phyloP scores from a whole-genome alignment of 352 stramenopile species.

The Globisporangium nagaii region DNA sequence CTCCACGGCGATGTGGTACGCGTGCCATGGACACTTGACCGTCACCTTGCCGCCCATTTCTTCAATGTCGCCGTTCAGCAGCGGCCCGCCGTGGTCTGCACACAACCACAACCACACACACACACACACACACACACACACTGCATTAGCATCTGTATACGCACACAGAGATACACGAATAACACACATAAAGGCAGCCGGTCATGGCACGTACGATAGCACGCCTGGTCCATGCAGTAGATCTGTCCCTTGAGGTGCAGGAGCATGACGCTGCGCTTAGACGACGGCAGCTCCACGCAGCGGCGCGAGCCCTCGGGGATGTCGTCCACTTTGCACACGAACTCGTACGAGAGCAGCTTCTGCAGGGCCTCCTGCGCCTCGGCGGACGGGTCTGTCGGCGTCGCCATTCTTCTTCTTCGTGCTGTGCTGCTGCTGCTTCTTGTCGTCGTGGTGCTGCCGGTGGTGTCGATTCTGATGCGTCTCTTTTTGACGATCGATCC shows the following conservation, averaged over 20 bases:
- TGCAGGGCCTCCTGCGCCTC: constrained; percentile 17
- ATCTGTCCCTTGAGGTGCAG: constrained; percentile 52
- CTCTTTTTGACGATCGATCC: background rate
- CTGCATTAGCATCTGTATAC: background rate
- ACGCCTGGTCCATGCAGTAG: constrained; percentile 85
- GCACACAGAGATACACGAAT: background rate
- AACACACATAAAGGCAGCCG: background rate
- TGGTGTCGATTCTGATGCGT: background rate
- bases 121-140: background rate
- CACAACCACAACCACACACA: background rate
- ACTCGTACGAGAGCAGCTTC: constrained; percentile 52
- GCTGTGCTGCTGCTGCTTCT: background rate
- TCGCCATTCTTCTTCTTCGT: constrained; percentile 4
- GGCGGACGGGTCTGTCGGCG: background rate
- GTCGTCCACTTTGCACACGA: constrained; percentile 59
- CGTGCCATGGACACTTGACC: constrained; percentile 84
- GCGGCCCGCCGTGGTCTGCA: constrained; percentile 73
- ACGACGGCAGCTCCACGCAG: constrained; percentile 55
- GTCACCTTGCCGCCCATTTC: constrained; percentile 72
- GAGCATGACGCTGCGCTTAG: constrained; percentile 68
- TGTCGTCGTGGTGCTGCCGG: background rate
- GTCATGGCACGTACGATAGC: constrained; percentile 57
- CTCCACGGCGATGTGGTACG: constrained; percentile 77
- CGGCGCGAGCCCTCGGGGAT: constrained; percentile 44
- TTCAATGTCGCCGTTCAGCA: constrained; percentile 80